Evolutionary conservation across 1,139 yeast genomes (phyloP), one percentile per base, ranked within the genome.

Genomic region (Yamadazyma blattariae): DNA sequence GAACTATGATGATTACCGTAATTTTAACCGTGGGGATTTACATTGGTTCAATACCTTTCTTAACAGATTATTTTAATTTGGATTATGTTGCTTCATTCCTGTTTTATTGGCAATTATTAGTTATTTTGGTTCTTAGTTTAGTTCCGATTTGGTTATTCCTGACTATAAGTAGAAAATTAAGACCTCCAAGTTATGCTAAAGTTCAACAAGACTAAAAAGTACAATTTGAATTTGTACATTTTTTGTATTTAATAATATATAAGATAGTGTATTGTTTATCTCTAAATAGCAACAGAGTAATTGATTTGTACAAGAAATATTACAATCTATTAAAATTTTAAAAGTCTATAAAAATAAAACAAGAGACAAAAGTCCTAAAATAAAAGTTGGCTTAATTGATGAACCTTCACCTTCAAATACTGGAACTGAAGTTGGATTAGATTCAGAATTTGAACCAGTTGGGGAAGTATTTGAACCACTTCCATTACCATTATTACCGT

Each of bases 121-220:
- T 83, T 10, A 82, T 88, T 13, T 62, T 89, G 32, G 68, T 77
- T 0, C 66, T 87, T 7, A 85, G 96, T 13, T 68, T 92, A 43
- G 63, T 89, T 32, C 98, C 98, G 1, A 95, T 94, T 2, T 90
- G 96, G 96, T 64, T 84, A 3, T 80, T 81, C 4, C 86, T 86
- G 56, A 71, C 86, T 6, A 64, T 90, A 19, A 79, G 82, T 52
- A 73, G 96, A 43, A 78, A 71, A 46, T 59, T 94, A 39, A 77
- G 89, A 46, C 98, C 98, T 7, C 98, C 98, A 27, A 89, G 86
- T 54, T 92, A 94, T 59, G 97, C 97, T n/a, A 92, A 92, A 56
- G 97, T 92, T 33, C 97, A 87, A 57, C 94, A 82, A 44, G 79
- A 64, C 41, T 65, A 50, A 17, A 17, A n/a, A n/a, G n/a, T n/a